Evolutionary conservation across 805 yeast species (phyloP).

Genomic region (Candida piceae): DNA sequence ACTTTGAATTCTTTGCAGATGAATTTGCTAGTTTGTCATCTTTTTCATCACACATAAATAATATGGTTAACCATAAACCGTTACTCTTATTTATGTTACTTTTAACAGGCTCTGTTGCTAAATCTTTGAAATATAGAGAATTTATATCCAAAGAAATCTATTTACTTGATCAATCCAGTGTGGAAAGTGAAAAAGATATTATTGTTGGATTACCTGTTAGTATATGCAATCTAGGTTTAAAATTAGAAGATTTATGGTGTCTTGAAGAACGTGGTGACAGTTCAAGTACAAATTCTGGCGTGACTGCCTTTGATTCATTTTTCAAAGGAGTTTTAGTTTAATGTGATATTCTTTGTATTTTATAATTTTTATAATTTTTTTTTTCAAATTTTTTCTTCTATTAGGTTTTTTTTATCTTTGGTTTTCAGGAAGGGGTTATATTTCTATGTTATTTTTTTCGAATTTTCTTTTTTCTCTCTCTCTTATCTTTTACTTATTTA

Average conservation of each 20-base stretch:
- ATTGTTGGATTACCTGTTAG: neutral
- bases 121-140: constrained; percentile 19
- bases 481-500: neutral
- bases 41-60: no score
- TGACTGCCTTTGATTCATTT: constrained; percentile 2
- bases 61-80: no score
- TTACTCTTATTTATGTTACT: constrained; percentile 20
- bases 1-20: constrained; percentile 21
- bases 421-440: neutral
- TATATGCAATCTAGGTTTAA: constrained; percentile 10
- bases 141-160: constrained; percentile 25
- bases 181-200: neutral
- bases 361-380: no score
- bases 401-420: neutral
- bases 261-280: constrained; percentile 18
- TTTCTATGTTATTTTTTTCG: neutral
- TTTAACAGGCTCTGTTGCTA: constrained; percentile 26
- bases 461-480: neutral
- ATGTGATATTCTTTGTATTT: no score
- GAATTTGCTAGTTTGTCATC: no score
- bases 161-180: constrained; percentile 4
- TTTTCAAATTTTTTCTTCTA: no score
- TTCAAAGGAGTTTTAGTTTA: neutral
- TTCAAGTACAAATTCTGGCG: no score
- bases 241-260: constrained; percentile 28